Evolutionary conservation across 768 basidiomycete species (phyloP), one percentile per base, ranked within the genome.

Genomic region (Dictyophora rubrovolvata): DNA sequence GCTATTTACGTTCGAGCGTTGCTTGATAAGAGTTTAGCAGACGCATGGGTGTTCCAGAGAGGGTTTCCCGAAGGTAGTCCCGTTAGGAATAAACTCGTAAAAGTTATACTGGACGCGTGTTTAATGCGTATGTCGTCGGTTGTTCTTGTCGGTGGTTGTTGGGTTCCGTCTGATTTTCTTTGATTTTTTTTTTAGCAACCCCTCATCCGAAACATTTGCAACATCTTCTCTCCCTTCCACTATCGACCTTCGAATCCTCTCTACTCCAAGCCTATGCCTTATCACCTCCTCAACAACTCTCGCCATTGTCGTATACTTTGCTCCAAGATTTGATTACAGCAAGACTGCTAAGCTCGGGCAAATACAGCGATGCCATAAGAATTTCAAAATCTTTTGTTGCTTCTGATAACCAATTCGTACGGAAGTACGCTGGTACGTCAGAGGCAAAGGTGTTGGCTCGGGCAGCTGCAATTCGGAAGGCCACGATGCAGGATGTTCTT

Each of bases 281-380:
- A 10, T 74, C 81, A 14, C 81, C 83, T 1, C 79, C 85, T 2
- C 60, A 71, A 5, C 61, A 72, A 0, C 69, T 84, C 10, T 72
- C 83, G 0, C 62, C 76, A 8, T 64, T 76, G 1, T 79, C 82
- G 1, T 68, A 84, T 22, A 75, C 83, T 5, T 73, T 80, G 14
- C 69, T 92, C 0, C 89, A 89, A 67, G 87, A 92, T 62, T 77
- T 92, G n/a, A 76, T 88, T 28, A 88, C 85, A 61, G 80, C 86
- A 16, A 84, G 90, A 10, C 79, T 91, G 9, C 79, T 92, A 35
- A 85, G 89, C 65, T 77, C 75, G 2, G 89, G 88, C 3, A 79
- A 80, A 60, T 83, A 85, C 64, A 71, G 78, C 0, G 81, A 83
- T n/a, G 90, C 88, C 9, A 80, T 91, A 66, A 14, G 49, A 17